A percentile compares a stretch with the other conserved stretches of the same genome.
Evolutionary conservation across 2,329 filamentous ascomycete species (phyloP).

Genomic region (Ophiocordyceps australis): DNA sequence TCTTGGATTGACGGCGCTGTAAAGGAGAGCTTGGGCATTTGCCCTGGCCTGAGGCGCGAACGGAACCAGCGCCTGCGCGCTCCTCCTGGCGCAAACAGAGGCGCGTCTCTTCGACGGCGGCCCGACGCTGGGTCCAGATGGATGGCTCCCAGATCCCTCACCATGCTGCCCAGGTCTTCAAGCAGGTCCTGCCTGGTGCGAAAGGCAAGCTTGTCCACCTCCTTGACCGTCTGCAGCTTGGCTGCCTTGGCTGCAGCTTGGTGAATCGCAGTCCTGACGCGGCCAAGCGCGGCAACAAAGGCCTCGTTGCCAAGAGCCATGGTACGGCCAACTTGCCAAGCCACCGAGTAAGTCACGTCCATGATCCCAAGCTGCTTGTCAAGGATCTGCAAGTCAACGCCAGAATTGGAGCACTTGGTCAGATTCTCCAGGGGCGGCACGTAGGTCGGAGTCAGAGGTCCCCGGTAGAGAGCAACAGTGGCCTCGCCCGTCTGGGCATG

Average conservation of each 20-base stretch:
- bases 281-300: slow-evolving; percentile 8
- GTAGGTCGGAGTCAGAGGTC: slow-evolving; percentile 15
- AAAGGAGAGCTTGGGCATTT: neutral
- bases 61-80: slow-evolving; percentile 2
- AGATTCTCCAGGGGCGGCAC: slow-evolving; percentile 3
- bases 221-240: slow-evolving; percentile 1
- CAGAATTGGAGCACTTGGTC: slow-evolving; percentile 11
- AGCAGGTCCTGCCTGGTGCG: slow-evolving; percentile 2
- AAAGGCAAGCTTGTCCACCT: slow-evolving; percentile 1
- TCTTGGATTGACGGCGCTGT: neutral
- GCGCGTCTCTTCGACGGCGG: neutral
- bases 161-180: neutral
- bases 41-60: neutral
- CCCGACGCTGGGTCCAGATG: neutral
- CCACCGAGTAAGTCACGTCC: slow-evolving; percentile 22
- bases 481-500: slow-evolving; percentile 19
- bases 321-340: slow-evolving; percentile 22
- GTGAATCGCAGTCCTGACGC: slow-evolving; percentile 1
- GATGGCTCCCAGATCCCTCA: slow-evolving; percentile 1
- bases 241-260: neutral
- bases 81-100: slow-evolving; percentile 1
- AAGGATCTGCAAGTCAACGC: slow-evolving; percentile 18
- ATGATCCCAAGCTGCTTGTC: slow-evolving; percentile 19
- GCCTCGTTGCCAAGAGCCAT: slow-evolving; percentile 15
- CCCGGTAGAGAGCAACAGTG: slow-evolving; percentile 16